Base-by-base conservation (phyloP, 2,329 filamentous ascomycete species). In the Nemania sp. region DNA sequence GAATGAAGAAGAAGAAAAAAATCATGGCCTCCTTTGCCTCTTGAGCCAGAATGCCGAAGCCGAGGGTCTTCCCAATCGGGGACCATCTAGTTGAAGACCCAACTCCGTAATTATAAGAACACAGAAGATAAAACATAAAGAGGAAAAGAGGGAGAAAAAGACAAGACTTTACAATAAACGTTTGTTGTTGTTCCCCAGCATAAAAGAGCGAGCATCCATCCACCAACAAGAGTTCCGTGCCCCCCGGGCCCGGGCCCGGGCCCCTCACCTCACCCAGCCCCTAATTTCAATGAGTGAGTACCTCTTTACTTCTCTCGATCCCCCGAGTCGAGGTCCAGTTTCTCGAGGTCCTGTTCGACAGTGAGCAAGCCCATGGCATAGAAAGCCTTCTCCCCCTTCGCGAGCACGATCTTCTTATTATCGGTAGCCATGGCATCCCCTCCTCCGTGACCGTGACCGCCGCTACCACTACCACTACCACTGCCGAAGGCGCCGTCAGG, bases 301-400 rank as follows among this genome's bases (percentile, higher is more conserved):
- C n/a, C n/a, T 25, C n/a, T 15, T 46, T 40, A 62, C 32, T 65
- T 59, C 15, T 69, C 69, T 37, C 58, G 65, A 29, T 74, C 71
- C 13, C 62, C 72, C 51, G 80, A 77, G 45, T 81, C 80, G 42
- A 90, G 70, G 58, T 85, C 84, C 68, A 91, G 74, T 67, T 78
- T 80, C 64, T 86, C 81, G 65, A 95, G 80, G 73, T 96, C 91
- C 58, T 89, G 85, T 69, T 96, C 90, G n/a, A 91, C 83, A 2
- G 86, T 87, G 63, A 96, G 76, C 59, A 97, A 71, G 0, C 93
- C 93, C 72, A 96, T 82, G 1, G 91, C 92, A 78, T 90, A 92
- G 68, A 88, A 87, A 3, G 89, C 80, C 67, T 86, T 81, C 68
- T 90, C 85, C 9, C 81, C 81, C 65, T 83, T 82, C 48, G 83